phyloP scores from a whole-genome alignment of 345 rosid species.

The Euphorbia pulcherrima region DNA sequence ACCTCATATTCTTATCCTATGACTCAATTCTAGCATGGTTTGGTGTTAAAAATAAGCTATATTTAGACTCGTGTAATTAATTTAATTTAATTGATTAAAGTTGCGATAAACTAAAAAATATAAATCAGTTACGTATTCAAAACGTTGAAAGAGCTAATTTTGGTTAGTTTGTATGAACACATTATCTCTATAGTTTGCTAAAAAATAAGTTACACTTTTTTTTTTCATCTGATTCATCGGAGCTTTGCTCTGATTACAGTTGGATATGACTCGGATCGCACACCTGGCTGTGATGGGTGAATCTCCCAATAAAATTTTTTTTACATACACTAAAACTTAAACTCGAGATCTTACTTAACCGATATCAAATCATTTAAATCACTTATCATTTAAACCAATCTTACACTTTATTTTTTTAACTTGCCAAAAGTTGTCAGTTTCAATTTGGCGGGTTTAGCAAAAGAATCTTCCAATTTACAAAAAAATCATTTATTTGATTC shows the following conservation, averaged over 20 bases:
- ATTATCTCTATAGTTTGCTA: background rate
- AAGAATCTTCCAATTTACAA: background rate
- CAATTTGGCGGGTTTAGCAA: too few relatives aligned
- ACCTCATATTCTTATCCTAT: slow-evolving; percentile 11
- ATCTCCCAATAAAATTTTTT: too few relatives aligned
- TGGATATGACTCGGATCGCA: too few relatives aligned
- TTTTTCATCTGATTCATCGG: too few relatives aligned
- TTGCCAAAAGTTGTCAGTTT: background rate
- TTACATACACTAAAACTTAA: too few relatives aligned
- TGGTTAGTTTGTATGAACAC: background rate
- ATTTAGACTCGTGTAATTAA: background rate
- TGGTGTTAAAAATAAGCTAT: background rate
- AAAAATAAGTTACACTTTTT: background rate
- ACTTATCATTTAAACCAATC: too few relatives aligned
- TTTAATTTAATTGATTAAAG: background rate
- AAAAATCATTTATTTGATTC: background rate
- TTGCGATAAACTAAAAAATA: background rate
- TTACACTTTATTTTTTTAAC: too few relatives aligned
- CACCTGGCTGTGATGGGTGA: too few relatives aligned
- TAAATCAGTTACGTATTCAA: background rate
- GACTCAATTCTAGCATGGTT: background rate
- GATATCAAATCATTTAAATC: too few relatives aligned
- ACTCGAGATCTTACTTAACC: too few relatives aligned
- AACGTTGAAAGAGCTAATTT: background rate
- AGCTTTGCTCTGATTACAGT: too few relatives aligned